Base-by-base conservation (phyloP, 148 eudicot species). In the Persicaria tinctoria region DNA sequence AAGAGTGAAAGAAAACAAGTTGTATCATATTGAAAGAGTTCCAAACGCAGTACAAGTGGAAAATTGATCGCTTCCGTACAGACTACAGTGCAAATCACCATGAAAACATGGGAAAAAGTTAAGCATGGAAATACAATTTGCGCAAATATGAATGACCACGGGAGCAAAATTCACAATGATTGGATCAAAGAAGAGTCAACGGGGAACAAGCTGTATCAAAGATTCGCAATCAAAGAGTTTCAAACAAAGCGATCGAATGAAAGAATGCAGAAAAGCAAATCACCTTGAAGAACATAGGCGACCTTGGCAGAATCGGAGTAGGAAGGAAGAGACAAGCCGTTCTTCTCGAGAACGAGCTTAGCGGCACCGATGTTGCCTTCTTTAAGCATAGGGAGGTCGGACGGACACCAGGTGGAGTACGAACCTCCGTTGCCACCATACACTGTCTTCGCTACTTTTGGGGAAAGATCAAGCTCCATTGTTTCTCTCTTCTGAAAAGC, bases 271-370 rank as follows among this genome's bases (percentile, higher is more conserved):
- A 56, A 60, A 60, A 60, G 66, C 17, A 73, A 12, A 13, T 13
- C 78, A 91, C 97, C 92, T 86, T 91, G 90, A 80, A 91, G 93
- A 83, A 91, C 93, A 76, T 89, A 89, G 45, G 92, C 92, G 62
- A 92, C 88, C 82, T 88, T 88, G 70, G 92, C 80, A 1, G 90
- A 92, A 85, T 92, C 94, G 57, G 92, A 88, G 75, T 89, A 92
- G 8, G 86, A 84, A 66, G 94, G 97, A 49, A 89, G 84, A 79
- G 94, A 92, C 51, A 92, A 84, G 0, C 94, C 97, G 69, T 82
- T 69, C 80, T 92, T 88, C n/a, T 68, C 70, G 3, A 92, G 86
- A 6, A 79, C 79, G 41, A 92, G 88, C 70, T 91, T 89, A 48
- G 89, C 82, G 5, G 97, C 97, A 3, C 91, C 97, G 45, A 91